Base-by-base conservation (phyloP, 2,329 filamentous ascomycete genomes). In the Monosporascus sp. region DNA sequence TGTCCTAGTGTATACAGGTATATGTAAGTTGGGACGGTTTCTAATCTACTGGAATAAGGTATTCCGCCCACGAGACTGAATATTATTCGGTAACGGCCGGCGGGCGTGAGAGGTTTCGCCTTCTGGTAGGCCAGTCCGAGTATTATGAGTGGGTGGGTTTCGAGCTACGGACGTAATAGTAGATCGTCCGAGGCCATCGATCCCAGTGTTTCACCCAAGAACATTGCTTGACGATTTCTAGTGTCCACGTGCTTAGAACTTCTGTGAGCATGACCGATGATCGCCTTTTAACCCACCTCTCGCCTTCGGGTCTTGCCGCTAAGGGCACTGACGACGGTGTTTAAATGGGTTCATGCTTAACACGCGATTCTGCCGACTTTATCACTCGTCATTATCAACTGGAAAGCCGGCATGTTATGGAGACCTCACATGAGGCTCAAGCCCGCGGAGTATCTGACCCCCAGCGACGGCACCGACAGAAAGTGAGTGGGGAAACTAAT, bases 161-260 rank as follows among this genome's bases (percentile, higher is more conserved):
- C 60, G 60, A 64, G 61, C 59, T 67, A 67, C 64, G 65, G 58
- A 62, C 64, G 64, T 67, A 67, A 54, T 48, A 58, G 55, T 49
- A 58, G 59, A 62, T 62, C 57, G 56, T 60, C 58, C 55, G 50
- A 59, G 67, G 64, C 62, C 64, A 67, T 58, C 49, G 58, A 57
- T 64, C 54, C 17, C 31, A 46, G 54, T 65, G 63, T 66, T 59
- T 65, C 57, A 63, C 54, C 44, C 48, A 55, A 49, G 24, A 45
- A 50, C 25, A 38, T 49, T 52, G 51, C 43, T 49, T 49, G 52
- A 43, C 35, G 55, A 44, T 46, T 43, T 37, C 35, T 18, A 53
- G 44, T 49, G 38, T 57, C 47, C 57, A 62, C 55, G 59, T 61
- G 60, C 59, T 50, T 55, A 53, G 57, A 58, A 57, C 59, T 41